phyloP scores from a whole-genome alignment of 2,329 filamentous ascomycete genomes.

The Diplodia corticola region DNA sequence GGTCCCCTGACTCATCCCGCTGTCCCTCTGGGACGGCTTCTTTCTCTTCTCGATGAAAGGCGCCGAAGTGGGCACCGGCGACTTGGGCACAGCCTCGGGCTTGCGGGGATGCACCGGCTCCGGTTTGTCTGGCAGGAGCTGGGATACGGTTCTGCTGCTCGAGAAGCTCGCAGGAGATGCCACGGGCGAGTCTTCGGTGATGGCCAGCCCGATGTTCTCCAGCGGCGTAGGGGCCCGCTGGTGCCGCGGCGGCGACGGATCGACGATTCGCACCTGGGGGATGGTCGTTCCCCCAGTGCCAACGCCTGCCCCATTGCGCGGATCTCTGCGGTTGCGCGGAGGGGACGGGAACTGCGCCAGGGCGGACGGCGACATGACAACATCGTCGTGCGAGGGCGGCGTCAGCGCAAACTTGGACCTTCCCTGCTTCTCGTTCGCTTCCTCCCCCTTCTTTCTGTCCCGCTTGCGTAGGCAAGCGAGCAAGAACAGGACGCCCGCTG shows the following conservation, averaged over 20 bases:
- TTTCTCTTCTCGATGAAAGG: constrained; percentile 15
- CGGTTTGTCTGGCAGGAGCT: constrained; percentile 31
- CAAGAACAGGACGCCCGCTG: constrained; percentile 41
- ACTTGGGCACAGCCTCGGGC: constrained; percentile 22
- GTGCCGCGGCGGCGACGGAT: neutral
- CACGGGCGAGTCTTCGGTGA: constrained; percentile 34
- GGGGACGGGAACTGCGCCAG: constrained; percentile 13
- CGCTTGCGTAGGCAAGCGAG: constrained; percentile 38
- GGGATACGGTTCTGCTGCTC: constrained; percentile 24
- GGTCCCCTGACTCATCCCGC: constrained; percentile 37
- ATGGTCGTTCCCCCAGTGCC: constrained; percentile 3
- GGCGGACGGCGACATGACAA: neutral
- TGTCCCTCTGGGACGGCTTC: constrained; percentile 27
- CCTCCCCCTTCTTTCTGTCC: constrained; percentile 33
- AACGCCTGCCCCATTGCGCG: constrained; percentile 21
- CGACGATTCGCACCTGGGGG: neutral
- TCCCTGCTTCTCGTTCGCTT: constrained; percentile 24
- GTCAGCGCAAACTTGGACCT: neutral
- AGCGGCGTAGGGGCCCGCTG: constrained; percentile 26
- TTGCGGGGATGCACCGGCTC: neutral
- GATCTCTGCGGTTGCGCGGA: constrained; percentile 19
- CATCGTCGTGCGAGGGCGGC: constrained; percentile 13
- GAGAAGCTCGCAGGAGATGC: constrained; percentile 18
- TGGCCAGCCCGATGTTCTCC: constrained; percentile 41
- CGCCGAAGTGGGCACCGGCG: neutral